Conservation (phyloP, 2,329 filamentous ascomycete species). For the Colletotrichum karsti region DNA sequence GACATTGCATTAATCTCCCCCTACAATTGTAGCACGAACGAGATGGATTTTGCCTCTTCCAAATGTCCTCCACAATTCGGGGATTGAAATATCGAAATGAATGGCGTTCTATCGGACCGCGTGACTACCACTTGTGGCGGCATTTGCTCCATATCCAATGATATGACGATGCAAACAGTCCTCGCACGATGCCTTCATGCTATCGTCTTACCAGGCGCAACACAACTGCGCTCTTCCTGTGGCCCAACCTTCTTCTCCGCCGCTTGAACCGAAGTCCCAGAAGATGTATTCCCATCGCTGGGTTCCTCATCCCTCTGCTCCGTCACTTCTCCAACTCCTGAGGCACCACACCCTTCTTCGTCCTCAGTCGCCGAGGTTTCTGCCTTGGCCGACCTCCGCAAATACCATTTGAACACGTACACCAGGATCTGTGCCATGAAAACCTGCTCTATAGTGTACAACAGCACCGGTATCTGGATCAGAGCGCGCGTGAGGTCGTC, state of each 20-base stretch:
- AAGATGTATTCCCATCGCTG: not conserved
- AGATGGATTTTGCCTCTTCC: not conserved
- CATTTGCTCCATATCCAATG: too few species aligned
- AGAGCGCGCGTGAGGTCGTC: constrained; percentile 63
- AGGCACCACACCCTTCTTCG: not conserved
- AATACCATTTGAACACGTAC: constrained; percentile 56
- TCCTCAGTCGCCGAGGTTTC: constrained; percentile 29
- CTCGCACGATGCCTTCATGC: not conserved
- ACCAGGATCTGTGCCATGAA: constrained; percentile 55
- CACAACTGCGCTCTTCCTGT: too few species aligned
- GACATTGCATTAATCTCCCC: not conserved
- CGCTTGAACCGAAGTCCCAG: too few species aligned
- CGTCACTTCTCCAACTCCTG: not conserved
- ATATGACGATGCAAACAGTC: too few species aligned
- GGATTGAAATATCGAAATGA: too few species aligned
- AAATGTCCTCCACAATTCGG: too few species aligned
- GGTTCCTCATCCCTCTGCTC: not conserved
- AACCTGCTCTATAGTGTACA: constrained; percentile 68
- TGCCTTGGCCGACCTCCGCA: constrained; percentile 40
- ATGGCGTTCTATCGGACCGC: too few species aligned
- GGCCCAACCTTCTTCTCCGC: too few species aligned
- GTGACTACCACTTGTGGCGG: too few species aligned
- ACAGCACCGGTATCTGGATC: constrained; percentile 70
- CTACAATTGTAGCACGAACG: not conserved
- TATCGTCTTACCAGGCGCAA: not conserved